Evolutionary conservation across 352 stramenopile species (phyloP).

Genomic region (Phytophthora ohioensis): DNA sequence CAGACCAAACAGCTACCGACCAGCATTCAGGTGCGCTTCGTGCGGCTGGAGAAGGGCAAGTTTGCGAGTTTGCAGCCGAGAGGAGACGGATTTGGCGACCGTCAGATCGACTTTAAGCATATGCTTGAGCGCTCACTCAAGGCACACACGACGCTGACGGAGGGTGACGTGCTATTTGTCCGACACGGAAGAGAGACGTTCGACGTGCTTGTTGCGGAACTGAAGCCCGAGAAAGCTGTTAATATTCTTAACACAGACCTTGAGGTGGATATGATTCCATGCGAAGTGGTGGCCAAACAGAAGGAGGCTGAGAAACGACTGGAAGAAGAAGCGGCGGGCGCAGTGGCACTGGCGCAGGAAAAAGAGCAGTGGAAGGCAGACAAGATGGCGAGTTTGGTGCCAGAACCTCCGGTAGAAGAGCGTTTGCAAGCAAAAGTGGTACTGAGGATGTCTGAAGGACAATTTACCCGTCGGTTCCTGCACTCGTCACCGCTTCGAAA

Average conservation of each 20-base stretch:
- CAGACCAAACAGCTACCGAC: conserved; percentile 32
- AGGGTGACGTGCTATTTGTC: conserved; percentile 81
- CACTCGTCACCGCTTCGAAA: conserved; percentile 39
- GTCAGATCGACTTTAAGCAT: conserved; percentile 85
- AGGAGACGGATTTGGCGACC: conserved; percentile 73
- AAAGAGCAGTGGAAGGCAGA: conserved; percentile 56
- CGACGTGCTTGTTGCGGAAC: conserved; percentile 65
- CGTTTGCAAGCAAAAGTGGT: conserved; percentile 54
- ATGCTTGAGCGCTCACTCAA: conserved; percentile 81
- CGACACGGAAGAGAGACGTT: conserved; percentile 83
- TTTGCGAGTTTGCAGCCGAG: conserved; percentile 75
- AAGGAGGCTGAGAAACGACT: conserved; percentile 46
- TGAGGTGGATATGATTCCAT: conserved; percentile 82
- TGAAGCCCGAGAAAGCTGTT: conserved; percentile 67
- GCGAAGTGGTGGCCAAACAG: conserved; percentile 55
- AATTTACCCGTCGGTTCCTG: conserved; percentile 59
- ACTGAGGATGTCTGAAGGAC: conserved; percentile 59
- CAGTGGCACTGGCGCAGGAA: conserved; percentile 33
- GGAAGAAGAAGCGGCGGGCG: conserved; percentile 48
- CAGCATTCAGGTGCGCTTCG: conserved; percentile 69
- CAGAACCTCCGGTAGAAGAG: conserved; percentile 56
- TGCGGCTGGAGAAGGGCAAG: conserved; percentile 76
- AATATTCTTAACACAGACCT: conserved; percentile 87
- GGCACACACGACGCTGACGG: conserved; percentile 78
- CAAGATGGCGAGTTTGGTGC: conserved; percentile 39